These are phyloP conservation scores for Aureobasidium leucospermi DNA, from an alignment of 2,329 filamentous ascomycete genomes.

Conservation along the genomic window DNA sequence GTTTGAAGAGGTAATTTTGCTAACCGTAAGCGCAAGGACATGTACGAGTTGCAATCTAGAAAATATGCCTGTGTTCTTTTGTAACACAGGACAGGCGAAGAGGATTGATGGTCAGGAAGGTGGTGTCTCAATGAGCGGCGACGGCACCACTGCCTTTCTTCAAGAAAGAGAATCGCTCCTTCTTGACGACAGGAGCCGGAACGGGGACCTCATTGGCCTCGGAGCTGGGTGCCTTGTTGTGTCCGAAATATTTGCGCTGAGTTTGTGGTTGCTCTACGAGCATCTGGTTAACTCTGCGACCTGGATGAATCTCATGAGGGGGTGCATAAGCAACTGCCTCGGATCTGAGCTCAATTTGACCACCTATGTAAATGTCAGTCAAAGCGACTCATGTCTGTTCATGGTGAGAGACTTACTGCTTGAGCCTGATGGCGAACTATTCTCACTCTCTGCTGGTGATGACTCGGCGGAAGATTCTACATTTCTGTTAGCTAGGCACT, in stretches of 20 bases:
- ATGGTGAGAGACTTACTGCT: not conserved
- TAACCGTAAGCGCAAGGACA: not conserved
- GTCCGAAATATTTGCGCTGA: slow-evolving; percentile 13
- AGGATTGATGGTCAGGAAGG: not conserved
- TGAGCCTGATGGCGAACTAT: slow-evolving; percentile 11
- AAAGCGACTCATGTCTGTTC: not conserved
- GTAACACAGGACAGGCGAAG: not conserved
- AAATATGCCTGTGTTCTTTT: not conserved
- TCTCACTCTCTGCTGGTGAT: slow-evolving; percentile 15
- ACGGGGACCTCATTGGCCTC: not conserved
- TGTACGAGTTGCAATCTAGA: not conserved
- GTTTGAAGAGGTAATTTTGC: not conserved
- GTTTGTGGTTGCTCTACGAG: not conserved
- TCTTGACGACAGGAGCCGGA: slow-evolving; percentile 10
- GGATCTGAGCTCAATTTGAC: slow-evolving; percentile 12
- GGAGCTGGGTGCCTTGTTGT: slow-evolving; percentile 6
- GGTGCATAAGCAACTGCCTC: slow-evolving; percentile 1
- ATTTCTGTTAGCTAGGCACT: not conserved
- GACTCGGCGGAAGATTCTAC: slow-evolving; percentile 8
- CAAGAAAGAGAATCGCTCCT: slow-evolving; percentile 16
- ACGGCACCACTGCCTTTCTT: slow-evolving; percentile 14
- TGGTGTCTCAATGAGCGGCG: slow-evolving; percentile 13
- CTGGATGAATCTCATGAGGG: not conserved
- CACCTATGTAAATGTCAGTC: not conserved
- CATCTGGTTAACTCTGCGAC: slow-evolving; percentile 5